Conservation (phyloP, 805 yeast genomes). For the Schizosaccharomyces lindneri region DNA sequence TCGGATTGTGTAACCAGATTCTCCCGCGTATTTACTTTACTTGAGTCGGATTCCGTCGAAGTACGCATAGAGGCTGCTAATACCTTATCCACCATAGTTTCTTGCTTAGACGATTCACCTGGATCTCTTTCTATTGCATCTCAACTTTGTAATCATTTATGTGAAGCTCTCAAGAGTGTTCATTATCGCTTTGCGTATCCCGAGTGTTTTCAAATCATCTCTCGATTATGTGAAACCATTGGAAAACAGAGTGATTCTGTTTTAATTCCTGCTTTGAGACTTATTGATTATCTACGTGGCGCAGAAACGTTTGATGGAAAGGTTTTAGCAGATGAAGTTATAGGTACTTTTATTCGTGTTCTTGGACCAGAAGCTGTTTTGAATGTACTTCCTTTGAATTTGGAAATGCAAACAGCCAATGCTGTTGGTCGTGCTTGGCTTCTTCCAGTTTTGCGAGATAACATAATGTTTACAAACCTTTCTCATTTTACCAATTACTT, state of each 20-base stretch:
- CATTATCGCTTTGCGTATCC: conserved; percentile 53
- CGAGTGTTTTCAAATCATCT: conserved; percentile 44
- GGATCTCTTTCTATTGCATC: background rate
- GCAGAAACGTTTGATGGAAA: conserved; percentile 21
- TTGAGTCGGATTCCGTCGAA: background rate
- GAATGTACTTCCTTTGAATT: conserved; percentile 50
- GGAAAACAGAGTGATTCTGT: conserved; percentile 47
- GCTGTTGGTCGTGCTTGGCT: conserved; percentile 84
- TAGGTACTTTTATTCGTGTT: background rate
- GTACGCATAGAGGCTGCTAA: background rate
- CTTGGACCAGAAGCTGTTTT: conserved; percentile 74
- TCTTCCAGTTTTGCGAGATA: conserved; percentile 71
- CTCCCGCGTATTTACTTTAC: background rate
- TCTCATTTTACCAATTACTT: conserved; percentile 36
- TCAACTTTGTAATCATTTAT: conserved; percentile 18
- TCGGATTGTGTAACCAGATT: background rate
- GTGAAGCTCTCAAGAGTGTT: conserved; percentile 35
- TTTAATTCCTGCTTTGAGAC: conserved; percentile 35
- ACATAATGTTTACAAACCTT: conserved; percentile 46
- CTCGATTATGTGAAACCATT: conserved; percentile 36
- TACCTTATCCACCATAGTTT: background rate
- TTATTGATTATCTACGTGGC: conserved; percentile 70
- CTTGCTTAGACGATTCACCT: background rate
- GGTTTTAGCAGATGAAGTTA: background rate
- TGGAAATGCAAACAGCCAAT: conserved; percentile 17